Conservation (phyloP, 129 eudicot genomes). For the Flaveria linearis region DNA sequence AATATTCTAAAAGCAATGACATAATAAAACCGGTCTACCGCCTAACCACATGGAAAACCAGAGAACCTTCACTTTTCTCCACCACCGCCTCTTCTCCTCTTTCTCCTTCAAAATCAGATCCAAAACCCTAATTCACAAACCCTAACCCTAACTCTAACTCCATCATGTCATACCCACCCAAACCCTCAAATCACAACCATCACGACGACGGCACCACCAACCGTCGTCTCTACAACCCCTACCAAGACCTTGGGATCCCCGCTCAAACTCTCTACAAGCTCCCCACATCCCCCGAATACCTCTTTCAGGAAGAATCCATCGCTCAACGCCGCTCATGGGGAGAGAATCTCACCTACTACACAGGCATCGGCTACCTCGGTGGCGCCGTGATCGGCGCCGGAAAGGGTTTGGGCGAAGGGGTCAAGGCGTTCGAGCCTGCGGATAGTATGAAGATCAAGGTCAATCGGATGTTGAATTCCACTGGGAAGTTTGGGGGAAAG, state of each 20-base stretch:
- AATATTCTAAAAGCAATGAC: constrained; percentile 20
- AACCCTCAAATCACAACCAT: constrained; percentile 36
- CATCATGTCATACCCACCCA: constrained; percentile 46
- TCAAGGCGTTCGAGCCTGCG: constrained; percentile 57
- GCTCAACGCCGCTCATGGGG: constrained; percentile 98
- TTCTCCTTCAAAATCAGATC: not conserved
- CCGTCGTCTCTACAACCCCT: constrained; percentile 90
- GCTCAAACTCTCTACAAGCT: constrained; percentile 68
- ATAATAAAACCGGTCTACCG: constrained; percentile 35
- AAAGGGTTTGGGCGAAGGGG: constrained; percentile 62
- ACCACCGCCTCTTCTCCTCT: constrained; percentile 25
- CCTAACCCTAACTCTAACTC: constrained; percentile 51
- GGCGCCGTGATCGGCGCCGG: constrained; percentile 73
- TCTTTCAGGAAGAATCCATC: constrained; percentile 82
- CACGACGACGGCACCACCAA: constrained; percentile 36
- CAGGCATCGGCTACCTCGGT: constrained; percentile 83
- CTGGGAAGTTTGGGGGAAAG: constrained; percentile 67
- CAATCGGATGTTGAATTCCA: constrained; percentile 67
- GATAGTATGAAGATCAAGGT: constrained; percentile 71
- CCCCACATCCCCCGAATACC: constrained; percentile 85
- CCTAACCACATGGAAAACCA: constrained; percentile 31
- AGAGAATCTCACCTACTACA: constrained; percentile 88
- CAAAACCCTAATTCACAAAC: not conserved
- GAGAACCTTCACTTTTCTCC: constrained; percentile 18
- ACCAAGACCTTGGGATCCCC: constrained; percentile 68